A percentile compares a stretch with the other conserved stretches of the same genome.
These are phyloP conservation scores for Neonothopanus nambi DNA, from an alignment of 1,284 basidiomycete genomes.

Conservation along the genomic window DNA sequence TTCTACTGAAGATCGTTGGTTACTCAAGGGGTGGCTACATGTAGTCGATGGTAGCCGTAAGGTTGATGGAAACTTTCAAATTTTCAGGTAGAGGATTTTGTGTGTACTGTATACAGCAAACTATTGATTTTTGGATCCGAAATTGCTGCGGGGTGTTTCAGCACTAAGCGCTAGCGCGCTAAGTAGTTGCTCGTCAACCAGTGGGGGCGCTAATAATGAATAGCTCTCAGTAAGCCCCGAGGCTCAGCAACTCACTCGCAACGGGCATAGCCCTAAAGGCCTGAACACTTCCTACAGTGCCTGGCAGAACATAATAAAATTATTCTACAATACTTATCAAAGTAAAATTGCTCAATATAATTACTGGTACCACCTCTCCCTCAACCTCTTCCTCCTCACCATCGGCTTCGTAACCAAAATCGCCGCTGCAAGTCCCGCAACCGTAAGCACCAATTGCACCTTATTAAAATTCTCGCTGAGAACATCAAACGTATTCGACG, in stretches of 20 bases:
- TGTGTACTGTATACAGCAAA: too few relatives aligned
- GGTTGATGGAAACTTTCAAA: neutral
- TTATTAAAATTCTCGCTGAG: constrained; percentile 93
- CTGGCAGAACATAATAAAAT: too few relatives aligned
- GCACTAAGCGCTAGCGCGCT: too few relatives aligned
- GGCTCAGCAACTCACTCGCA: too few relatives aligned
- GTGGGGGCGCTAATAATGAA: too few relatives aligned
- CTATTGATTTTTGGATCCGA: too few relatives aligned
- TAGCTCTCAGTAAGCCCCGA: too few relatives aligned
- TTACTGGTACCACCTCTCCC: constrained; percentile 69
- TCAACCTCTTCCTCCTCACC: constrained; percentile 62
- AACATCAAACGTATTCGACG: constrained; percentile 93
- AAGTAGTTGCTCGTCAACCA: too few relatives aligned
- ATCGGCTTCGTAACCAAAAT: constrained; percentile 79
- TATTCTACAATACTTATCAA: neutral
- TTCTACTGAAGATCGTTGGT: neutral
- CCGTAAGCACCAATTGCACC: constrained; percentile 84
- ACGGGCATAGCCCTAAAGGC: too few relatives aligned
- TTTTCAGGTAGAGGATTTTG: neutral
- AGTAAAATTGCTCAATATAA: neutral
- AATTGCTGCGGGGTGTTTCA: too few relatives aligned
- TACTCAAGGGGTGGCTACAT: neutral
- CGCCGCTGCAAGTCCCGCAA: constrained; percentile 69
- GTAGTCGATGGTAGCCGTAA: neutral
- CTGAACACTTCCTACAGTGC: too few relatives aligned